A percentile compares a stretch with the other conserved stretches of the same genome.
Evolutionary conservation across 2,329 filamentous ascomycete genomes (phyloP).

Genomic region (Byssoonygena ceratinophila): DNA sequence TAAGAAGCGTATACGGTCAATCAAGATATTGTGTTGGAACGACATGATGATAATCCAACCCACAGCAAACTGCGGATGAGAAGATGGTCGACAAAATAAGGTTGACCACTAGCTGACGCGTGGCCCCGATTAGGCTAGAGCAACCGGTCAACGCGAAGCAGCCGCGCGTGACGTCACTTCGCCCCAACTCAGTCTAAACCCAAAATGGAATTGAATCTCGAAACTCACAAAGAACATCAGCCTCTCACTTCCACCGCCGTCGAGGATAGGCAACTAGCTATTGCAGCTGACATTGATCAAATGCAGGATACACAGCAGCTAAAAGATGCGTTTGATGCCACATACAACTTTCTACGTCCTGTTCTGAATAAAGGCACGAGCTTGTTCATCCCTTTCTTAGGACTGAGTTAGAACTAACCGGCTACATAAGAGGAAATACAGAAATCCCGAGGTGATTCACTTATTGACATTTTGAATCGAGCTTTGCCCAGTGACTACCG

Average conservation of each 20-base stretch:
- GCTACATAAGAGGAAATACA: conserved; percentile 30
- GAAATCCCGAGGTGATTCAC: conserved; percentile 26
- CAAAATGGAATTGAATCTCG: neutral
- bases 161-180: neutral
- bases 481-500: conserved; percentile 8
- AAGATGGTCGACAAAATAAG: neutral
- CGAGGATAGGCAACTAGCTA: no score
- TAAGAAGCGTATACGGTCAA: neutral
- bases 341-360: conserved; percentile 29
- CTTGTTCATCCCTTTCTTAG: conserved; percentile 15
- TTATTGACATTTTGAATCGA: conserved; percentile 28
- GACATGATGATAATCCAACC: neutral
- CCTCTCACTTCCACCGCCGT: neutral
- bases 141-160: neutral
- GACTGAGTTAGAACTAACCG: conserved; percentile 22
- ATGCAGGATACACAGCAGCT: conserved; percentile 25
- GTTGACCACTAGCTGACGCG: neutral
- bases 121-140: neutral
- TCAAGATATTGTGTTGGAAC: neutral
- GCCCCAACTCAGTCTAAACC: neutral
- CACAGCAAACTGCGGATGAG: neutral
- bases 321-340: conserved; percentile 27
- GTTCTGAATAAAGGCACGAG: conserved; percentile 35
- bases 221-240: no score
- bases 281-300: no score